These are phyloP conservation scores for Fusarium clavum DNA, from an alignment of 2,329 filamentous ascomycete species.

Conservation along the genomic window DNA sequence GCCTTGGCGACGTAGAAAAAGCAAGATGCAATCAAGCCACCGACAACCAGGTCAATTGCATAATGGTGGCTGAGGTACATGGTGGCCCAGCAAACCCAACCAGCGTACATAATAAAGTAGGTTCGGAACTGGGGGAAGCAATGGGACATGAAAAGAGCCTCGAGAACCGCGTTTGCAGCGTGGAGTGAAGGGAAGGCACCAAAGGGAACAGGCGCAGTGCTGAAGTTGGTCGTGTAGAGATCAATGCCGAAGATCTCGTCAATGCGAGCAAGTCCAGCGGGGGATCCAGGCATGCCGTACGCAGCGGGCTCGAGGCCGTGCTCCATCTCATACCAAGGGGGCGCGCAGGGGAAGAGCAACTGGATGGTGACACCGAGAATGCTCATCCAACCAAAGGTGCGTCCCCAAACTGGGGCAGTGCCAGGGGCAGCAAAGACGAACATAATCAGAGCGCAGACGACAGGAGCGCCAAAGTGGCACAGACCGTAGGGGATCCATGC, in stretches of 20 bases:
- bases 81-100: constrained; percentile 98
- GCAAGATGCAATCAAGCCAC: constrained; percentile 80
- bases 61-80: constrained; percentile 99
- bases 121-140: constrained; percentile 86
- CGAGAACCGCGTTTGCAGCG: constrained; percentile 87
- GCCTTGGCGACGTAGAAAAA: constrained; percentile 86
- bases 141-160: constrained; percentile 92
- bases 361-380: constrained; percentile 89
- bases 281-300: constrained; percentile 90
- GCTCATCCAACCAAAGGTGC: constrained; percentile 93
- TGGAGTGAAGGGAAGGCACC: constrained; percentile 95
- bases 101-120: constrained; percentile 83
- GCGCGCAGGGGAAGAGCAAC: constrained; percentile 90
- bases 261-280: constrained; percentile 88
- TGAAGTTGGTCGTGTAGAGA: constrained; percentile 93
- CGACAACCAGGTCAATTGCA: constrained; percentile 90
- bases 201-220: constrained; percentile 89
- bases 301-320: constrained; percentile 92
- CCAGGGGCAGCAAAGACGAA: constrained; percentile 92
- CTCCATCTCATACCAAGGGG: constrained; percentile 96
- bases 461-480: constrained; percentile 87
- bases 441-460: constrained; percentile 80
- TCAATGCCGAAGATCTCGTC: constrained; percentile 92
- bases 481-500: constrained; percentile 96
- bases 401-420: constrained; percentile 84